Conservation (phyloP, 2,329 filamentous ascomycete genomes). For the Sporothrix protearum region DNA sequence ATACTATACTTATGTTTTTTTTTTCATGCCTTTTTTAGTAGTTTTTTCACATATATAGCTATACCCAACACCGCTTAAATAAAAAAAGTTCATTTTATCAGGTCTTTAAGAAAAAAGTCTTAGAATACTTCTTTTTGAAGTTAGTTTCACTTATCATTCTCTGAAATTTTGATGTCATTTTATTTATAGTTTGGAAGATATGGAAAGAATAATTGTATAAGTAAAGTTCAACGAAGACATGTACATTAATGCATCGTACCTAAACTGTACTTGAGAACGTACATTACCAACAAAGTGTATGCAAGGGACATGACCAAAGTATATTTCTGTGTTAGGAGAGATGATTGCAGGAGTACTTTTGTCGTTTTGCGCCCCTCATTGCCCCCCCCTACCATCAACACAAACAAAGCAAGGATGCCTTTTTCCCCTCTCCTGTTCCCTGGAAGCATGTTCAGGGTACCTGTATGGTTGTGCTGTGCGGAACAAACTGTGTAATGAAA, state of each 20-base stretch:
- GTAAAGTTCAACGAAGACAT: no score
- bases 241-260: background rate
- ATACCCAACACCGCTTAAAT: conserved; percentile 7
- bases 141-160: no score
- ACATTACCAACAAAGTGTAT: background rate
- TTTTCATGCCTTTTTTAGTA: background rate
- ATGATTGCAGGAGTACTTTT: background rate
- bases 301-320: conserved; percentile 1
- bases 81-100: background rate
- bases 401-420: background rate
- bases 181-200: background rate
- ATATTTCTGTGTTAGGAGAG: background rate
- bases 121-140: no score
- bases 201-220: background rate
- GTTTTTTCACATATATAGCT: background rate
- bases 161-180: no score
- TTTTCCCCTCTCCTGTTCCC: background rate
- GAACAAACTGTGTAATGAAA: background rate
- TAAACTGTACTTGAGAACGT: background rate
- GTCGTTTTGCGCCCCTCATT: background rate
- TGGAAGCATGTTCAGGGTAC: background rate
- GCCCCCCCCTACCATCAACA: background rate
- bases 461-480: background rate
- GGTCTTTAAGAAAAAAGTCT: no score
- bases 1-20: conserved; percentile 7